These are phyloP conservation scores for Rhizopogon roseolus DNA, from an alignment of 768 basidiomycete species.

Conservation along the genomic window DNA sequence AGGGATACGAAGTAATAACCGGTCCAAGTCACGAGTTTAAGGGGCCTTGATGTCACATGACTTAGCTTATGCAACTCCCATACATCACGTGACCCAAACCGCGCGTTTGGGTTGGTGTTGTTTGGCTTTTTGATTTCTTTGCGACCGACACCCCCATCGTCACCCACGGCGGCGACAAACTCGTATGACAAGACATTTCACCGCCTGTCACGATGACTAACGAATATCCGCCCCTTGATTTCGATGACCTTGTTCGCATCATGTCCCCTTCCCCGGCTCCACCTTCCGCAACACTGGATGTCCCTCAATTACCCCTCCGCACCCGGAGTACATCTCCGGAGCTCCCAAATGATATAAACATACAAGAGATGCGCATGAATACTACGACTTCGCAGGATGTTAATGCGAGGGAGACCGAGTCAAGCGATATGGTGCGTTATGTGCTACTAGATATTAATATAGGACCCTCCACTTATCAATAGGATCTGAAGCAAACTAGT, in stretches of 20 bases:
- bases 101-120: conserved; percentile 34
- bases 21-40: not conserved
- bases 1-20: too few species aligned
- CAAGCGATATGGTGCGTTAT: conserved; percentile 52
- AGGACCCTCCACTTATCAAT: conserved; percentile 3
- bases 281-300: conserved; percentile 8
- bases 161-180: conserved; percentile 4
- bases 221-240: conserved; percentile 37
- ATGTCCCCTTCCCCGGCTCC: conserved; percentile 48
- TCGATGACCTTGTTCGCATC: conserved; percentile 53
- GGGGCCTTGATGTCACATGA: conserved; percentile 16
- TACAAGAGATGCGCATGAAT: conserved; percentile 42
- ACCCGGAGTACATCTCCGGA: conserved; percentile 26
- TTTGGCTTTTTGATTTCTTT: conserved; percentile 29
- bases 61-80: conserved; percentile 13
- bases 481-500: conserved; percentile 48
- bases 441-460: conserved; percentile 7
- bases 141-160: conserved; percentile 8
- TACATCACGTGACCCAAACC: conserved; percentile 25
- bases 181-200: conserved; percentile 2
- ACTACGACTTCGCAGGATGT: conserved; percentile 38
- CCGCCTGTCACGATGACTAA: conserved; percentile 20
- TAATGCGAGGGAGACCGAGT: conserved; percentile 43
- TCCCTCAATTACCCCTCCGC: conserved; percentile 15
- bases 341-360: conserved; percentile 41